A percentile compares a stretch with the other conserved stretches of the same genome.
These are phyloP conservation scores for Eremomyces bilateralis DNA, from an alignment of 495 filamentous ascomycete species.

Conservation along the genomic window DNA sequence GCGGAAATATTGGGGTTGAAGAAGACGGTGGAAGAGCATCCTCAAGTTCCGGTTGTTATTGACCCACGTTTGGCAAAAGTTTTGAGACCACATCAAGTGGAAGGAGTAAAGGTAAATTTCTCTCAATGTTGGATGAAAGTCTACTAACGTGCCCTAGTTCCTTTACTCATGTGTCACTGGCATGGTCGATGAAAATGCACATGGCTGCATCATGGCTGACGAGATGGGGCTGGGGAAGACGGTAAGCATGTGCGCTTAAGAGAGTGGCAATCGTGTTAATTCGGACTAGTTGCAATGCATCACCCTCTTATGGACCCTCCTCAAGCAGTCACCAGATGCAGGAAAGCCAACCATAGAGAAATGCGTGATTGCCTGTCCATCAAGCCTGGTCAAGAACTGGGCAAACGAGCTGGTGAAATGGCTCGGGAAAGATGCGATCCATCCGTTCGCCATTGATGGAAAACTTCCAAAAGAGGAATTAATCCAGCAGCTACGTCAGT, in stretches of 20 bases:
- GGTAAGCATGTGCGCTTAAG: constrained; percentile 21
- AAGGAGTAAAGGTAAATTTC: constrained; percentile 59
- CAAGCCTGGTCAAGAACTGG: constrained; percentile 93
- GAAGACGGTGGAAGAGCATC: constrained; percentile 60
- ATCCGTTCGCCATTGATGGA: constrained; percentile 88
- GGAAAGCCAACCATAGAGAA: constrained; percentile 90
- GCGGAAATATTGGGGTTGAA: constrained; percentile 91
- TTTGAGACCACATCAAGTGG: constrained; percentile 87
- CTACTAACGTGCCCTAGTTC: constrained; percentile 29
- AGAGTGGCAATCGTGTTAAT: constrained; percentile 25
- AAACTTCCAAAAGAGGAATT: constrained; percentile 92
- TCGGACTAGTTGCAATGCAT: constrained; percentile 42
- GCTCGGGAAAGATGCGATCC: constrained; percentile 80
- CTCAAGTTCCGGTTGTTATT: constrained; percentile 90
- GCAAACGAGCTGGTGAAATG: constrained; percentile 90
- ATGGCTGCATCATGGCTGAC: constrained; percentile 98
- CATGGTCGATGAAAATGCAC: constrained; percentile 77
- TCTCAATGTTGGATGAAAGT: not conserved
- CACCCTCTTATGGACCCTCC: constrained; percentile 76
- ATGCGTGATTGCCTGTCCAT: constrained; percentile 95
- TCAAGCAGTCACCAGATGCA: constrained; percentile 88
- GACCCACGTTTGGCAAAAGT: constrained; percentile 84
- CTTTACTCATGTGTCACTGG: constrained; percentile 87
- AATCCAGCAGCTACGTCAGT: constrained; percentile 73
- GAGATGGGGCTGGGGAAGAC: constrained; percentile 98